phyloP scores from a whole-genome alignment of 2,329 filamentous ascomycete genomes.

The Drechmeria coniospora region DNA sequence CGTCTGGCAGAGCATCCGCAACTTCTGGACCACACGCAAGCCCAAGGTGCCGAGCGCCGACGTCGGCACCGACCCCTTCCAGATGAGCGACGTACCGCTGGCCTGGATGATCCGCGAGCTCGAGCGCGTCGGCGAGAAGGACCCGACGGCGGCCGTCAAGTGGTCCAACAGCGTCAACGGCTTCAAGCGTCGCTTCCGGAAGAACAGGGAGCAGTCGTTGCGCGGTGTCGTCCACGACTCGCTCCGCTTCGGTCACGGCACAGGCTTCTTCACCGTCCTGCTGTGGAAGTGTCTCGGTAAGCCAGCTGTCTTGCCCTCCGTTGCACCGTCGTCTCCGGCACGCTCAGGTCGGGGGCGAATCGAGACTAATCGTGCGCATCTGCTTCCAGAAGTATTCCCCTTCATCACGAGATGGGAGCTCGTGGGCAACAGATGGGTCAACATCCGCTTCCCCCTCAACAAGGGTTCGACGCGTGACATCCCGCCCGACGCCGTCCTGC shows the following conservation, averaged over 20 bases:
- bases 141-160: slow-evolving; percentile 16
- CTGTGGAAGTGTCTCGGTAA: slow-evolving; percentile 28
- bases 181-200: slow-evolving; percentile 17
- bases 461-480: slow-evolving; percentile 21
- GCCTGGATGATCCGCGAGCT: slow-evolving; percentile 38
- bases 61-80: slow-evolving; percentile 17
- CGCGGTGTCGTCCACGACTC: slow-evolving; percentile 22
- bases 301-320: no score
- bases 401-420: slow-evolving; percentile 26
- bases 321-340: not conserved
- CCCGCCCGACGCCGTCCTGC: slow-evolving; percentile 21
- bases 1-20: slow-evolving; percentile 19
- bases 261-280: slow-evolving; percentile 21
- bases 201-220: slow-evolving; percentile 15
- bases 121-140: slow-evolving; percentile 18
- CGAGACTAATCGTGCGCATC: not conserved
- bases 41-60: slow-evolving; percentile 15
- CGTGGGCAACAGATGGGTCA: slow-evolving; percentile 14
- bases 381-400: slow-evolving; percentile 19
- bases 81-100: slow-evolving; percentile 34
- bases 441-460: slow-evolving; percentile 23
- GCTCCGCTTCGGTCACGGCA: slow-evolving; percentile 20
- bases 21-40: slow-evolving; percentile 19
- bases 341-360: no score
- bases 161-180: slow-evolving; percentile 17